A percentile compares a stretch with the other conserved stretches of the same genome.
Evolutionary conservation across 2,329 filamentous ascomycete species (phyloP).

Genomic region (Phialemoniopsis sp.): DNA sequence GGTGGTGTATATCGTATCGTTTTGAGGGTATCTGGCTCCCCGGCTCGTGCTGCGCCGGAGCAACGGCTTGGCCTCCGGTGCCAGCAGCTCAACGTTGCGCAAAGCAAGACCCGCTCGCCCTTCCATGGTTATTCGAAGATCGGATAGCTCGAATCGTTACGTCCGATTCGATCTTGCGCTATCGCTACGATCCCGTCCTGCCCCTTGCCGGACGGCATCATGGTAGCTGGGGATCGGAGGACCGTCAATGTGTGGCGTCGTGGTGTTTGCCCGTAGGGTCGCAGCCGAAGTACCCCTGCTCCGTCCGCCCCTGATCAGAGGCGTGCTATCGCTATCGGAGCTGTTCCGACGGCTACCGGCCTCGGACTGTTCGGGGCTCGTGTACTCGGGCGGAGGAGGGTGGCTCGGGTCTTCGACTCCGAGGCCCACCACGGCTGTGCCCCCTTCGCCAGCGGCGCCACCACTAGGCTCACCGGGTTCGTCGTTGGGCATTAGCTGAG

Average conservation of each 20-base stretch:
- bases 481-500: constrained; percentile 71
- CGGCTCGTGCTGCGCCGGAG: too few relatives aligned
- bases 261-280: constrained; percentile 17
- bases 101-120: too few relatives aligned
- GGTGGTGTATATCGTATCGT: too few relatives aligned
- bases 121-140: constrained; percentile 6
- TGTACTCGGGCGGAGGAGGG: constrained; percentile 70
- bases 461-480: constrained; percentile 68
- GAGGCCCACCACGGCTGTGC: constrained; percentile 30
- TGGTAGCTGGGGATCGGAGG: constrained; percentile 82
- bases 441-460: constrained; percentile 37
- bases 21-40: too few relatives aligned
- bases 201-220: constrained; percentile 61
- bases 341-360: constrained; percentile 52
- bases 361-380: constrained; percentile 60
- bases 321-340: constrained; percentile 50
- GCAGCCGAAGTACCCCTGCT: constrained; percentile 46
- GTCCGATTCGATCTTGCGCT: constrained; percentile 20
- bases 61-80: too few relatives aligned
- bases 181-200: constrained; percentile 38
- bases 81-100: too few relatives aligned
- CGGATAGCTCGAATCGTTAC: not conserved
- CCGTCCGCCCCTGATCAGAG: constrained; percentile 45
- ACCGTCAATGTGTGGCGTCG: constrained; percentile 14
- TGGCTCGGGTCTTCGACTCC: constrained; percentile 52